Base-by-base conservation (phyloP, 2,329 filamentous ascomycete genomes). In the Pseudonectria foliicola region DNA sequence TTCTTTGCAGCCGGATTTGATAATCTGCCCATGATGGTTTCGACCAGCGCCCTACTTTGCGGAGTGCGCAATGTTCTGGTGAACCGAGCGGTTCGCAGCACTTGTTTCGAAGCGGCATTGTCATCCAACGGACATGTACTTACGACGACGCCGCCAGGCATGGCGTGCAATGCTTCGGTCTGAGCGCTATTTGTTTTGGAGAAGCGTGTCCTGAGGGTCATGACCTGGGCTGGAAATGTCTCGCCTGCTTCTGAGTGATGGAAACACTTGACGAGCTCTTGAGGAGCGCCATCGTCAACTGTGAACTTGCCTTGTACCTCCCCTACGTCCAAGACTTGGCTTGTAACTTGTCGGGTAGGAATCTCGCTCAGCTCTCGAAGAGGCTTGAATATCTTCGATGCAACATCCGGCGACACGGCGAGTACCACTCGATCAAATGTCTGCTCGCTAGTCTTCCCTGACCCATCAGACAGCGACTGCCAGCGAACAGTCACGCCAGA, bases 341-440 rank as follows among this genome's bases (percentile, higher is more conserved):
- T 71, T 25, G 70, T 63, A 0, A 75, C 70, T 2, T 54, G 47
- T 3, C 57, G 57, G 0, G 68, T 71, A 0, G 73, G 73, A 11
- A 76, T 67, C n/a, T 48, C 47, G 1, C 48, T 35, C 43, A 73
- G 56, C 3, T 53, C 42, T 3, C 43, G 40, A 3, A 73, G 44
- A 0, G 68, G 68, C 2, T 52, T 42, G 39, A 71, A 77, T 10
- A 78, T 60, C 6, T 52, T 52, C 5, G 61, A 66, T 0, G 68
- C 70, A 4, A 73, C 63, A 41, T 75, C 64, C 1, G 75, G 74
- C 1, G 73, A 67, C 2, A 77, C 69, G 0, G 71, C 72, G 2
- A 78, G 55, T 15, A 78, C 55, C 1, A 75, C 70, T 3, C 59
- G 60, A 34, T 77, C 71, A 34, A 75, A 76, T 0, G 45, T 34